Evolutionary conservation across 2,329 filamentous ascomycete species (phyloP), one percentile per base, ranked within the genome.

Genomic region (Aspergillus sp.): DNA sequence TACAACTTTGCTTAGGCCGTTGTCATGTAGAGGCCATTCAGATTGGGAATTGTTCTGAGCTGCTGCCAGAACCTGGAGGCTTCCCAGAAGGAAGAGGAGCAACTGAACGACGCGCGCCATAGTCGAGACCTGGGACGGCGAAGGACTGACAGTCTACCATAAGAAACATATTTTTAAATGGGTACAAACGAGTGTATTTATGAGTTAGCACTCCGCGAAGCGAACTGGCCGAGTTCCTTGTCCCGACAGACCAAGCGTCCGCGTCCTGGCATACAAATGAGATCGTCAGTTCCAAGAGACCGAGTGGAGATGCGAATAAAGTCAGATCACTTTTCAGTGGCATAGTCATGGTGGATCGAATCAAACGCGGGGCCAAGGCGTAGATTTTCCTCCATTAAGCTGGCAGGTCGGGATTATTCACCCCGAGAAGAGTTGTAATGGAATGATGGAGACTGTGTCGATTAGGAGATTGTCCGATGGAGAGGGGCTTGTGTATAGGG

Each of bases 11-110:
- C 76, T 82, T 50, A 80, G 62, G 5, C 77, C 77, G 59, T 82
- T 76, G 66, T 81, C 75, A 55, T 81, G 77, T 11, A 82, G 56
- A 1, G 80, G 79, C 79, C 79, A 82, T 68, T 76, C 63, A 5
- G 59, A 54, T 5, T 39, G 51, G 15, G 57, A 51, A 23, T 57
- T 55, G 25, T 59, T 60, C 54, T 64, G 57, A 19, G 62, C 61
- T 33, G 58, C 57, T 9, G 59, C 43, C 25, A 62, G 52, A 23
- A 56, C 35, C 14, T 55, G 59, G 14, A 59, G 19, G 48, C 53
- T 59, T 12, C 61, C 56, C 23, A 64, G 55, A 25, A 59, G 35
- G 8, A 58, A 41, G 23, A 58, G 40, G 43, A 59, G 37, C 19
- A 58, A 51, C n/a, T 56, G 49, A 19, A 31, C 27, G 21, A 60